A percentile compares a stretch with the other conserved stretches of the same genome.
Conservation (phyloP, 257 asterid genomes). For the Plectranthus barbatus region DNA sequence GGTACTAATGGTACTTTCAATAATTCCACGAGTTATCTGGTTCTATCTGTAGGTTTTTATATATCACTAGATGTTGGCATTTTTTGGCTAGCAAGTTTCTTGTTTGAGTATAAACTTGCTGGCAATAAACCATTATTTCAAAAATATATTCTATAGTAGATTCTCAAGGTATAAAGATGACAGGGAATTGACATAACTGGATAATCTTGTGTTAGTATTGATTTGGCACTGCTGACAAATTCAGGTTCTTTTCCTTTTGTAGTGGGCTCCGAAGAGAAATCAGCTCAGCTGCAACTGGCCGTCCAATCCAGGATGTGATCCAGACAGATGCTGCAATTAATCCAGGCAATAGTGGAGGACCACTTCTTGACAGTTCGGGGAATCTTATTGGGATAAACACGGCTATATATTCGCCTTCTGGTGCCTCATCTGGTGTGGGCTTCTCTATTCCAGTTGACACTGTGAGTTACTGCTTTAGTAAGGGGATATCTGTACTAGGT, state of each 20-base stretch:
- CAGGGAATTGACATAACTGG: not conserved
- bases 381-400: constrained; percentile 94
- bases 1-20: constrained; percentile 39
- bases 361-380: constrained; percentile 96
- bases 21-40: not conserved
- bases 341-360: constrained; percentile 99
- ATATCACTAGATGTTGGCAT: not conserved
- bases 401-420: constrained; percentile 98
- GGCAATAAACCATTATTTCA: no score
- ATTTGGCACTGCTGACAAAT: constrained; percentile 5
- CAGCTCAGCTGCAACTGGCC: constrained; percentile 97
- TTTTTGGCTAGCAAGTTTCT: not conserved
- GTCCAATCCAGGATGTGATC: constrained; percentile 97
- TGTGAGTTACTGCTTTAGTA: constrained; percentile 38
- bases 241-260: not conserved
- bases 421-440: constrained; percentile 99
- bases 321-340: constrained; percentile 99
- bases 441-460: constrained; percentile 99
- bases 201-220: not conserved
- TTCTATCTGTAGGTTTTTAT: not conserved
- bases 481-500: not conserved
- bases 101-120: no score
- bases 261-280: constrained; percentile 98
- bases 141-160: not conserved
- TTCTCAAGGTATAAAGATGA: constrained; percentile 1